These are phyloP conservation scores for Macrotyloma uniflorum DNA, from an alignment of 306 rosid genomes.

Conservation along the genomic window DNA sequence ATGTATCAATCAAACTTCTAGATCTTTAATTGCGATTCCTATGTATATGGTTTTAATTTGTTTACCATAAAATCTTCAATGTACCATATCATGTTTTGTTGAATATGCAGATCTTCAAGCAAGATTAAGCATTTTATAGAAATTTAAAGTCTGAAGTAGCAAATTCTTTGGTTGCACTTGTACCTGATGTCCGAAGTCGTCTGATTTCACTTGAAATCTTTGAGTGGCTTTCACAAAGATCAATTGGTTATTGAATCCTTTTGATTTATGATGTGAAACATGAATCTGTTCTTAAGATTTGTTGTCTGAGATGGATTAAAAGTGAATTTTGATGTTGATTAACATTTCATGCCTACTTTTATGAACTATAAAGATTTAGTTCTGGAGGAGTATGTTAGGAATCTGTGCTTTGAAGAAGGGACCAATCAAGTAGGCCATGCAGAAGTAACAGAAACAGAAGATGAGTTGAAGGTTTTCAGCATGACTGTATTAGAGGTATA, in stretches of 20 bases:
- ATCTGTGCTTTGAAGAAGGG: not conserved
- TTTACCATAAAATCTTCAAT: not conserved
- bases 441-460: not conserved
- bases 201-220: not conserved
- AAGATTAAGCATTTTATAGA: constrained; percentile 4
- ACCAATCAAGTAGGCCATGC: not conserved
- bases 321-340: not conserved
- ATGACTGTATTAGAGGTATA: not conserved
- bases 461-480: not conserved
- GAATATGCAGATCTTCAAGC: constrained; percentile 26
- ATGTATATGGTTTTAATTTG: not conserved
- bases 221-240: not conserved
- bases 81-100: not conserved
- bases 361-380: not conserved
- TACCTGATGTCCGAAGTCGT: not conserved
- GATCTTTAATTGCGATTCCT: not conserved
- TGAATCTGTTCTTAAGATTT: not conserved
- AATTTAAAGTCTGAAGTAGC: not conserved
- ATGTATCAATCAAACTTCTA: constrained; percentile 7
- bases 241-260: not conserved
- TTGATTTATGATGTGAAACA: constrained; percentile 7
- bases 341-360: not conserved
- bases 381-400: not conserved
- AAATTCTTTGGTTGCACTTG: not conserved
- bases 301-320: not conserved